Base-by-base conservation (phyloP, 352 stramenopile species). In the Globisporangium carolinianum region DNA sequence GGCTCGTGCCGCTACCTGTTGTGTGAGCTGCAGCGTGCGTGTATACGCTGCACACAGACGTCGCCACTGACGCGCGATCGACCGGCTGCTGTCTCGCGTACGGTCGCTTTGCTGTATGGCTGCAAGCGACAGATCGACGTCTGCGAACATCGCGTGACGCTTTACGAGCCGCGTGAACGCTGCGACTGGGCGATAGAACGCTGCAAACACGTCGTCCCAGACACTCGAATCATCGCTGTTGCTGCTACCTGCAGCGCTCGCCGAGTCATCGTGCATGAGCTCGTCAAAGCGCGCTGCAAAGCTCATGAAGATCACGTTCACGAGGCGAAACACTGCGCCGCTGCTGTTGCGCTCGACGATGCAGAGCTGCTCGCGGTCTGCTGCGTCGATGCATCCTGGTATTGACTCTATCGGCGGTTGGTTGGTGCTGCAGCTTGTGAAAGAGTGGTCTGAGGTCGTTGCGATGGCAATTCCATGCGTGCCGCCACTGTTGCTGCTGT, bases 221-320 rank as follows among this genome's bases (percentile, higher is more conserved):
- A 62, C 5, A 24, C 24, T 24, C 24, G 24, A 2, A 2, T 3
- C 24, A 24, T 24, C 24, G 24, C 24, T 24, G 24, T 24, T 24
- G 10, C 49, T 32, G 5, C 42, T 14, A 9, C 18, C 24, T 7
- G 35, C 24, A 12, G n/a, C 35, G 17, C 32, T 35, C 36, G 8
- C 6, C 35, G 32, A 18, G 35, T 24, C 36, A 35, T 46, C 11
- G 5, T 2, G 14, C 38, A 55, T 15, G 35, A 62, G 35, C 57
- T 52, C 57, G 15, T 38, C 41, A 11, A 62, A 62, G 2, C 37
- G 57, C 42, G 17, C n/a, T 12, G 10, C 8, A 14, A 47, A 62
- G 15, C 50, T 62, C 50, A 41, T 36, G 18, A 62, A 57, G 14
- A 62, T 38, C n/a, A 62, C 57, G 18, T 62, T 57, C 49, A 57